These are phyloP conservation scores for Pseudohalonectria lignicola DNA, from an alignment of 2,329 filamentous ascomycete genomes.

Conservation along the genomic window DNA sequence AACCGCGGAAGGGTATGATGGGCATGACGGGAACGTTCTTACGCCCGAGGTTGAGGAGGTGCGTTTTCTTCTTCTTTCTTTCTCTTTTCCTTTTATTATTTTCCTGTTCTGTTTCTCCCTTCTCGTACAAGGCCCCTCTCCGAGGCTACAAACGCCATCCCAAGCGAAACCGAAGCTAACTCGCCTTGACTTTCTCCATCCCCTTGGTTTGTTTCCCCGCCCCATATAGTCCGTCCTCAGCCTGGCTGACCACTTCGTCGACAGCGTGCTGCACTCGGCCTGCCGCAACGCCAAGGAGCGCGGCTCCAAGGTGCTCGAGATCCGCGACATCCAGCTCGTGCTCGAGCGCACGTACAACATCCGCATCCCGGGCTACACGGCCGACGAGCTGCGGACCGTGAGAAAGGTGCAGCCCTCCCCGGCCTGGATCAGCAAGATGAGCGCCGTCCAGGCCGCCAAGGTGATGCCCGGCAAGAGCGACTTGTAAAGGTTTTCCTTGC, in stretches of 20 bases:
- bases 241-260: conserved; percentile 89
- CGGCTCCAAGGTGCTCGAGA: conserved; percentile 80
- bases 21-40: conserved; percentile 67
- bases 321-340: conserved; percentile 73
- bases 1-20: conserved; percentile 57
- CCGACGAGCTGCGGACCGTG: conserved; percentile 88
- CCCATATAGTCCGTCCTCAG: conserved; percentile 62
- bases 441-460: conserved; percentile 89
- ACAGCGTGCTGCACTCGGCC: conserved; percentile 76
- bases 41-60: conserved; percentile 95
- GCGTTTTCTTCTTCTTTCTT: conserved; percentile 17
- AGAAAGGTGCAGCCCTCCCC: conserved; percentile 83
- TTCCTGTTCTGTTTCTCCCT: neutral
- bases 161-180: no score
- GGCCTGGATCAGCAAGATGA: conserved; percentile 95
- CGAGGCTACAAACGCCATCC: no score
- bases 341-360: conserved; percentile 83
- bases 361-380: conserved; percentile 85
- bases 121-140: no score
- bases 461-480: conserved; percentile 54
- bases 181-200: no score
- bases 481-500: conserved; percentile 17
- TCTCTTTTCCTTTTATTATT: conserved; percentile 5
- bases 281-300: conserved; percentile 91
- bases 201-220: no score